phyloP scores from a whole-genome alignment of 139 green algal species.

The Haematococcus sp. region DNA sequence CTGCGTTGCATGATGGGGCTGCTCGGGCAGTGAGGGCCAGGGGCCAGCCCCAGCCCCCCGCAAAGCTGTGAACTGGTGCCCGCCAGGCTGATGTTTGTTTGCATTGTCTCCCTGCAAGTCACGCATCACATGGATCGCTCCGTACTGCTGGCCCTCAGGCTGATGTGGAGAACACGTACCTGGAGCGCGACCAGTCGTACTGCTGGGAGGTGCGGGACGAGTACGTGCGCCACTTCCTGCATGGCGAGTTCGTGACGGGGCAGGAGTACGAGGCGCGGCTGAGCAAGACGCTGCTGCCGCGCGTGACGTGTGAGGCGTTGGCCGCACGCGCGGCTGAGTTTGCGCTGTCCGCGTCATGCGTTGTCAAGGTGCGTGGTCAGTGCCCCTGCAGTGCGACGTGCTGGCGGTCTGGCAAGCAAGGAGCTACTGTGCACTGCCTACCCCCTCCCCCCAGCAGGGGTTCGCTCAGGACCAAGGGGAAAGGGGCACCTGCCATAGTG shows the following conservation, averaged over 20 bases:
- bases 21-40: too few species aligned
- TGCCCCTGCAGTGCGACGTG: too few species aligned
- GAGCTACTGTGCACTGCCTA: too few species aligned
- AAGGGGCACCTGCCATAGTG: too few species aligned
- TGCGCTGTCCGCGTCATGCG: constrained; percentile 38
- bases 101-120: too few species aligned
- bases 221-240: constrained; percentile 74
- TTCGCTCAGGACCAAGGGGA: too few species aligned
- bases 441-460: too few species aligned
- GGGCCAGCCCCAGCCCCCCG: too few species aligned
- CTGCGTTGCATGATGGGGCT: background rate
- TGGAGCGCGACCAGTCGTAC: constrained; percentile 76
- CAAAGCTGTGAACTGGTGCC: too few species aligned
- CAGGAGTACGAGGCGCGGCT: constrained; percentile 73
- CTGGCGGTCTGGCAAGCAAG: too few species aligned
- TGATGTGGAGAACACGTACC: constrained; percentile 69
- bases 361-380: constrained; percentile 63
- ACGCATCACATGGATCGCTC: too few species aligned
- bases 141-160: constrained; percentile 1
- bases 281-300: constrained; percentile 62
- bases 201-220: constrained; percentile 65
- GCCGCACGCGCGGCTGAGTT: constrained; percentile 38
- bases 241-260: constrained; percentile 59
- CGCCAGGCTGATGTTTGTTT: too few species aligned
- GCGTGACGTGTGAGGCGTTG: constrained; percentile 54